Percentiles rank a stretch among this genome's conserved stretches.
phyloP scores from a whole-genome alignment of 2,329 filamentous ascomycete genomes.

The Neonectria neomacrospora region DNA sequence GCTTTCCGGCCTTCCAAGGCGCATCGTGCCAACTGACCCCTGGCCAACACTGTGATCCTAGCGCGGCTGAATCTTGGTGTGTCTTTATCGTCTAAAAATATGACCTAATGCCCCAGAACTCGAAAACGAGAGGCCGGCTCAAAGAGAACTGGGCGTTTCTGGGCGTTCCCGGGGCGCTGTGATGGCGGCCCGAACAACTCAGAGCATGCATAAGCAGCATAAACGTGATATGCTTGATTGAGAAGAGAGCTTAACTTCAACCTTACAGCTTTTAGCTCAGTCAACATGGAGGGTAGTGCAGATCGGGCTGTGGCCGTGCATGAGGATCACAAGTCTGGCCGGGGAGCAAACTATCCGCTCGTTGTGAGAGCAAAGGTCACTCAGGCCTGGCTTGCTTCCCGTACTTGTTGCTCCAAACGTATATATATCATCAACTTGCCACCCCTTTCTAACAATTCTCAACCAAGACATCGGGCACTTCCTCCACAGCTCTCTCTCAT shows the following conservation, averaged over 20 bases:
- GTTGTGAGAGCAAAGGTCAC: neutral
- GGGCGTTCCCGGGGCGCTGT: neutral
- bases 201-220: neutral
- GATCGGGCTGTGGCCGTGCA: neutral
- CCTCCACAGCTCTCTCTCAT: neutral
- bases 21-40: neutral
- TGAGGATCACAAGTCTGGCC: neutral
- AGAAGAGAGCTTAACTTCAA: neutral
- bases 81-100: constrained; percentile 1
- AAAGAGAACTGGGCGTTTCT: neutral
- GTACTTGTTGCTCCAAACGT: neutral
- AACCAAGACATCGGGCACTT: neutral
- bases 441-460: neutral
- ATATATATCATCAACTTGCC: neutral
- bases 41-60: neutral
- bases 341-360: neutral
- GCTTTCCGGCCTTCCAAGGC: constrained; percentile 3
- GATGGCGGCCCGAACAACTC: neutral
- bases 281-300: neutral
- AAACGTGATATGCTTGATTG: neutral
- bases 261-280: neutral
- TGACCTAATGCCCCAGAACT: neutral
- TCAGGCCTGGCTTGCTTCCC: neutral
- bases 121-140: neutral
- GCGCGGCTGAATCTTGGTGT: neutral